Evolutionary conservation across 208 protist species (phyloP), one percentile per base, ranked within the genome.

Genomic region (Jaenimonas drosophilae): DNA sequence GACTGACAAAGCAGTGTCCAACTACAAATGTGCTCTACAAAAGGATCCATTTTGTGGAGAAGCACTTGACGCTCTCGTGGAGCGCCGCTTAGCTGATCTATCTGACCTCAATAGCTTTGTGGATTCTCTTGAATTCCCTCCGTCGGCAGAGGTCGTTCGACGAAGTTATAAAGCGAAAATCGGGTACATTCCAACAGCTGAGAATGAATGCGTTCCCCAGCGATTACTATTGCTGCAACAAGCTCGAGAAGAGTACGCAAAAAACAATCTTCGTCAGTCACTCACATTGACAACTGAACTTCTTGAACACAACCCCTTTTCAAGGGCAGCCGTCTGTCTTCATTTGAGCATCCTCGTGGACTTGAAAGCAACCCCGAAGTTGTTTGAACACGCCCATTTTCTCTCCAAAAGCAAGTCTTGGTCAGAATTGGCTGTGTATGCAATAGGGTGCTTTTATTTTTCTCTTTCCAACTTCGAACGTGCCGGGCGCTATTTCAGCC

Each of bases 381-480:
- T 96, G n/a, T 96, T 91, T 68, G 75, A 88, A 37, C 53, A 74
- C 14, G 82, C 79, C 12, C 78, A 92, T 45, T 67, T 71, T 52
- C 60, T 96, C 5, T 78, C 71, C 1, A 73, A 80, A 38, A 81
- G 66, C 28, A 85, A 83, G 46, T 47, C 56, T 6, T 70, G 84
- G 27, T 57, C 76, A 0, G 81, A 83, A 34, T 46, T 94, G 9
- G 76, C 85, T 11, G 81, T 89, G 27, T 96, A 90, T 58, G 82
- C 80, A 14, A 82, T 96, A 24, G 88, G 84, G 16, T 90, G 81
- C 51, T 96, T 85, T 46, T 92, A 96, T 54, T 96, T 72, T 55
- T 71, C 78, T 0, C 46, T 94, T 5, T 62, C 65, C 12, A 91
- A 91, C 40, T 92, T 88, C 48, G 88, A 91, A 36, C 74, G 78